Evolutionary conservation across 139 green algal genomes (phyloP), one percentile per base, ranked within the genome.

Genomic region (Ettlia oleoabundans): DNA sequence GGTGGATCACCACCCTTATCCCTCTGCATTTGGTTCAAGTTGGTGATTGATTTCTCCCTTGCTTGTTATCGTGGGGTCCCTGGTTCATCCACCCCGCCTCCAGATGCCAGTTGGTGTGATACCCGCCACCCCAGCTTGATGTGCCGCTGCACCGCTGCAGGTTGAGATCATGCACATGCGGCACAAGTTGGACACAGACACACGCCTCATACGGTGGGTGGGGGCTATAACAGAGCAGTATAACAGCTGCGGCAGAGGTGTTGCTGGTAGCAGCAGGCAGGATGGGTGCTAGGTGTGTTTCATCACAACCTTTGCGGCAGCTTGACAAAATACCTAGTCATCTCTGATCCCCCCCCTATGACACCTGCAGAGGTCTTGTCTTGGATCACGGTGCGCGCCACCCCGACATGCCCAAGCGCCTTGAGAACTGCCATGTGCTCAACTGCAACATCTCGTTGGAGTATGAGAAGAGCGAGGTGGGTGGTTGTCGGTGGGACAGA

Each of bases 141-240:
- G 10, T 9, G 19, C 38, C 22, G 15, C 8, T 42, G 35, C n/a
- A 18, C 10, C 40, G 2, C 1, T 47, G 10, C 88, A 97, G 94
- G 93, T 99, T 32, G 97, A 99, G 87, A 94, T 98, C 72, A 98
- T 99, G 97, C 92, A 97, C 89, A 99, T 99, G 97, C 88, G 91
- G 30, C 97, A 99, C 91, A 98, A 98, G 86, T 86, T 99, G 68
- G 97, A 97, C 87, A 86, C 81, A 37, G 97, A 99, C 90, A 98
- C 97, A 13, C 88, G 86, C 24, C 92, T 99, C 77, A 86, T 99
- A 13, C 86, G 92, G 73, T 69, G 69, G 5, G 41, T 30, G 21
- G 21, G 5, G 55, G 18, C 55, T 22, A n/a, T n/a, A n/a, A n/a
- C n/a, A n/a, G n/a, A n/a, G n/a, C n/a, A n/a, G n/a, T n/a, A n/a